These are phyloP conservation scores for Colletotrichum sp. DNA, from an alignment of 2,329 filamentous ascomycete genomes.

Conservation along the genomic window DNA sequence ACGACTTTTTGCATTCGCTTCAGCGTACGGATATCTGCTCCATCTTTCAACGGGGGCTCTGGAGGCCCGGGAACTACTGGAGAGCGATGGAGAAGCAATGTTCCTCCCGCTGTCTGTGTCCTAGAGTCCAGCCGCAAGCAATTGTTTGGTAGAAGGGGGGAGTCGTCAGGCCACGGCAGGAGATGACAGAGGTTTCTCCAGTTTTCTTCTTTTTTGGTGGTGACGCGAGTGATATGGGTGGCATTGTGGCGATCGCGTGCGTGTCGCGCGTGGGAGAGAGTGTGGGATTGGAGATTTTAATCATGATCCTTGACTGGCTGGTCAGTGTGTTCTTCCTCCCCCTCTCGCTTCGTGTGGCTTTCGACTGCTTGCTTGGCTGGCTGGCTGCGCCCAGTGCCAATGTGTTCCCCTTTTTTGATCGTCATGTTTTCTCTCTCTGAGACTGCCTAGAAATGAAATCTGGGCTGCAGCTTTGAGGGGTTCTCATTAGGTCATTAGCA, in stretches of 20 bases:
- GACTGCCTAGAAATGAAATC: not conserved
- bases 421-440: not conserved
- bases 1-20: not conserved
- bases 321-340: not conserved
- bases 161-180: not conserved
- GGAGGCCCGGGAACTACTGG: not conserved
- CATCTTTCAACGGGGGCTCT: not conserved
- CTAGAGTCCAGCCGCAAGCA: not conserved
- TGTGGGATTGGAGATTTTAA: not conserved
- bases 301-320: not conserved
- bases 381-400: not conserved
- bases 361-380: not conserved
- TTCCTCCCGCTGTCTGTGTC: not conserved
- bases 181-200: not conserved
- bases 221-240: not conserved
- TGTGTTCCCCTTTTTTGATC: not conserved
- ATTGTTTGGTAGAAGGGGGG: not conserved
- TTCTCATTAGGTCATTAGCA: not conserved
- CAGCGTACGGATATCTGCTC: not conserved
- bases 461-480: not conserved
- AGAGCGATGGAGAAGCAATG: not conserved
- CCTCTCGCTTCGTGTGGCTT: not conserved
- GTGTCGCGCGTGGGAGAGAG: not conserved
- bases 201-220: not conserved
- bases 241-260: constrained; percentile 6